Percentiles rank a stretch among this genome's conserved stretches.
Evolutionary conservation across 371 early-diverging fungal genomes (phyloP).

Genomic region (Antonospora locustae): DNA sequence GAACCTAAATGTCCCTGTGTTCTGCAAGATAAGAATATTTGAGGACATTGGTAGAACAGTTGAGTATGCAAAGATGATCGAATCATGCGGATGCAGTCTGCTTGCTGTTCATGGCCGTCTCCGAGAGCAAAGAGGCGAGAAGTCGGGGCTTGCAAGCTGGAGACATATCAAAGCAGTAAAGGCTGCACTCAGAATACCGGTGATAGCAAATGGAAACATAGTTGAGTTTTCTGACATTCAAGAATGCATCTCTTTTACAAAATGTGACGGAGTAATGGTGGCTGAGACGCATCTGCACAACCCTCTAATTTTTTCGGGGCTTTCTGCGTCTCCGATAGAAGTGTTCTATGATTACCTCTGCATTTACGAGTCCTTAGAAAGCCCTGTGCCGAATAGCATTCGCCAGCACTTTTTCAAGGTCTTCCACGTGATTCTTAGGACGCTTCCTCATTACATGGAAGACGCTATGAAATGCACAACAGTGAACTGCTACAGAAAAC

Average conservation of each 20-base stretch:
- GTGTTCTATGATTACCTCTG: no score
- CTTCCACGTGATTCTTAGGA: no score
- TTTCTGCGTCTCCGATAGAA: no score
- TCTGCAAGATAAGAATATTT: conserved; percentile 86
- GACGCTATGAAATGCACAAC: no score
- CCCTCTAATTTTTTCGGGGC: conserved; percentile 45
- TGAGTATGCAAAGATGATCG: conserved; percentile 83
- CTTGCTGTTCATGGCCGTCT: conserved; percentile 85
- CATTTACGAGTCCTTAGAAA: no score
- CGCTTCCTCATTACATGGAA: no score
- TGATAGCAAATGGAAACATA: conserved; percentile 91
- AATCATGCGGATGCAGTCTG: conserved; percentile 66
- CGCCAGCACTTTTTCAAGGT: no score
- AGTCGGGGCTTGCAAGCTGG: conserved; percentile 91
- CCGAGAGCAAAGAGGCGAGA: conserved; percentile 83
- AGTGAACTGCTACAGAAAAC: no score
- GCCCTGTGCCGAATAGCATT: no score
- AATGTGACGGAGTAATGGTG: conserved; percentile 84
- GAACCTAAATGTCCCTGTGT: conserved; percentile 76
- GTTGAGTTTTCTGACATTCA: conserved; percentile 71
- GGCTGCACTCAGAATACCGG: conserved; percentile 64
- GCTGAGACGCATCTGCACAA: conserved; percentile 54
- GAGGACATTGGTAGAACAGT: conserved; percentile 74
- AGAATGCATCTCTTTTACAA: conserved; percentile 70
- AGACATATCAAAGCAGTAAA: conserved; percentile 77